Evolutionary conservation across 768 basidiomycete genomes (phyloP), one percentile per base, ranked within the genome.

Genomic region (Leccinum truebloodii): DNA sequence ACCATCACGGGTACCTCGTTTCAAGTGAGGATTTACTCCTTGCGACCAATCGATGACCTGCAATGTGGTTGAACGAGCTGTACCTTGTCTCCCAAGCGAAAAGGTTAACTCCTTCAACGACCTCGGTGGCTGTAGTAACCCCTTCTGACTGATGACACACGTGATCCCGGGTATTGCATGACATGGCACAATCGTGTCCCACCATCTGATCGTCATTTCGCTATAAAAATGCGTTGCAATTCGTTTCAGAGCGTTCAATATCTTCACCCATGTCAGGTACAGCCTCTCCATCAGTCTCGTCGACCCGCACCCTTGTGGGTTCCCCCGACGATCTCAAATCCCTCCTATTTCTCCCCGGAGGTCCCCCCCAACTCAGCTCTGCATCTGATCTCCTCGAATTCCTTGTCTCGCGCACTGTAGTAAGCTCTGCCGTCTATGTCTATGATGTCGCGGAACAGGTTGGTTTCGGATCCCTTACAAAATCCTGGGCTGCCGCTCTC

Each of bases 381-480:
- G 84, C 89, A 18, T 90, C 88, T 18, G 81, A 82, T 22, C 69
- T 86, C 59, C 76, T 94, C 55, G 92, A 94, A 76, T 84, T 80
- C 61, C 74, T 92, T 41, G 79, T 89, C 6, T 88, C 88, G 9
- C 81, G 81, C 44, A 63, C 77, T 2, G 71, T 75, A 8, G 71
- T 80, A 28, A 89, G 82, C 73, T 90, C 89, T 20, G 76, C 83
- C 18, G 83, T 94, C 59, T 92, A 92, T 71, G 73, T 92, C 48
- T 94, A 91, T 68, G 92, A 94, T 67, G 80, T 93, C 57, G 91
- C 93, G 20, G 87, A 89, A 65, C 89, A 93, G 69, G 82, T 81
- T n/a, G 92, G 92, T 35, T 90, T 94, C 68, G 92, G 92, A 20
- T 79, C 81, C 0, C 75, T 87, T 59, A 87, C 90, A 34, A 89